A percentile compares a stretch with the other conserved stretches of the same genome.
phyloP scores from a whole-genome alignment of 2,329 filamentous ascomycete species.

The Pestalotiopsis sp. region DNA sequence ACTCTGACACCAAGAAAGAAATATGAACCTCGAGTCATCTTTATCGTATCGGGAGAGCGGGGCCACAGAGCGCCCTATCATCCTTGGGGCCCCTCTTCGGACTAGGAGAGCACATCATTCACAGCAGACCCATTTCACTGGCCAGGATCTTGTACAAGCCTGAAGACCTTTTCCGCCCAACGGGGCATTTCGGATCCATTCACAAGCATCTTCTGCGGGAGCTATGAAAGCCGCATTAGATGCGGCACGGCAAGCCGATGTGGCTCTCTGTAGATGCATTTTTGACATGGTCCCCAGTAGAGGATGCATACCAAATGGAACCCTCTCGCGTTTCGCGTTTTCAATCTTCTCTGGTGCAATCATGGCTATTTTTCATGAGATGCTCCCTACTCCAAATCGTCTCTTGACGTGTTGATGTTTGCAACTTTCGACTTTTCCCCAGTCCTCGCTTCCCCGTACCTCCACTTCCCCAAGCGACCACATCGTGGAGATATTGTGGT shows the following conservation, averaged over 20 bases:
- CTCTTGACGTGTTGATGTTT: not conserved
- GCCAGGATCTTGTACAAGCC: not conserved
- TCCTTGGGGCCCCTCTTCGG: not conserved
- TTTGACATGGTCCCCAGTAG: not conserved
- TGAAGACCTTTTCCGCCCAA: not conserved
- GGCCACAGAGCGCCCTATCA: not conserved
- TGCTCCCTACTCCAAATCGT: not conserved
- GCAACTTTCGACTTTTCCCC: not conserved
- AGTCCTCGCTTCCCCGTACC: not conserved
- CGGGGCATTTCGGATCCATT: not conserved
- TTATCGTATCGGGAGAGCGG: not conserved
- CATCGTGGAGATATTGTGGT: not conserved
- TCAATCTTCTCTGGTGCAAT: not conserved
- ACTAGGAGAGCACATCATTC: not conserved
- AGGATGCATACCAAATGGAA: not conserved
- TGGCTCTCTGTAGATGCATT: not conserved
- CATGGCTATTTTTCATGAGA: not conserved
- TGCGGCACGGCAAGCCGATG: not conserved
- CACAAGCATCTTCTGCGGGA: not conserved
- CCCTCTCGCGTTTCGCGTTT: constrained; percentile 5
- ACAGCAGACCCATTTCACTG: not conserved
- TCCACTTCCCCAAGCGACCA: not conserved
- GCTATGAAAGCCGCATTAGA: not conserved
- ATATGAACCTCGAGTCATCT: not conserved
- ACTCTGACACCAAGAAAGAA: not conserved